These are phyloP conservation scores for Neoboletus brunneissimus DNA, from an alignment of 768 basidiomycete species.

Conservation along the genomic window DNA sequence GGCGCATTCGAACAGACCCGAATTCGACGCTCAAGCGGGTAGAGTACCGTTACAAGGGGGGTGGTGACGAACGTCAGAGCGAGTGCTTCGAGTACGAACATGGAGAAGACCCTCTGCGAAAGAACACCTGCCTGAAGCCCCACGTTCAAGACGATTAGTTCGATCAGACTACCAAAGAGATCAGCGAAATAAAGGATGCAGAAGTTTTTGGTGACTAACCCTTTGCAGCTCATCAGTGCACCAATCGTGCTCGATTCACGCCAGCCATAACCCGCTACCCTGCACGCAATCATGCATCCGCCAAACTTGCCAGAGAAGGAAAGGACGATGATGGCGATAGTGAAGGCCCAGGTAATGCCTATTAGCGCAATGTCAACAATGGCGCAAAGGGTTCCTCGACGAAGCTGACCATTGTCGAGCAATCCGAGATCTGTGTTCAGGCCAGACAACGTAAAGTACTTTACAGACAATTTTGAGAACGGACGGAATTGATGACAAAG, in stretches of 20 bases:
- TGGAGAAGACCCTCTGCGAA: constrained; percentile 76
- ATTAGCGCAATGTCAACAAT: neutral
- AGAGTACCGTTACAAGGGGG: constrained; percentile 63
- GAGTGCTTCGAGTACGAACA: constrained; percentile 89
- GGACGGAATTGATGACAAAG: neutral
- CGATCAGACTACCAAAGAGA: constrained; percentile 60
- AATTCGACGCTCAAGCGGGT: constrained; percentile 59
- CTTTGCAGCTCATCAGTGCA: constrained; percentile 94
- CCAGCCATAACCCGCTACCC: constrained; percentile 66
- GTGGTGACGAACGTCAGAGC: constrained; percentile 85
- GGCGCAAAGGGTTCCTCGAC: neutral
- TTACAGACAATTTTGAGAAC: too few relatives aligned
- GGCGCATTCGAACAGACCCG: constrained; percentile 35
- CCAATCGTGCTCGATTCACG: constrained; percentile 85
- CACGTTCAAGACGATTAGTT: constrained; percentile 94
- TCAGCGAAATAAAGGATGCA: neutral
- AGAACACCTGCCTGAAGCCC: constrained; percentile 82
- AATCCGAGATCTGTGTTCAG: constrained; percentile 86
- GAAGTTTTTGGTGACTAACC: constrained; percentile 39
- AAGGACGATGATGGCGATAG: constrained; percentile 69
- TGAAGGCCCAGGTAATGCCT: constrained; percentile 88
- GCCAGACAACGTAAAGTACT: constrained; percentile 94
- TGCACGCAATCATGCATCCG: constrained; percentile 74
- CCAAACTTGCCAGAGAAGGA: constrained; percentile 90
- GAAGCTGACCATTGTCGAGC: constrained; percentile 62